Conservation (phyloP, 2,329 filamentous ascomycete species). For the Neofusicoccum ribis region DNA sequence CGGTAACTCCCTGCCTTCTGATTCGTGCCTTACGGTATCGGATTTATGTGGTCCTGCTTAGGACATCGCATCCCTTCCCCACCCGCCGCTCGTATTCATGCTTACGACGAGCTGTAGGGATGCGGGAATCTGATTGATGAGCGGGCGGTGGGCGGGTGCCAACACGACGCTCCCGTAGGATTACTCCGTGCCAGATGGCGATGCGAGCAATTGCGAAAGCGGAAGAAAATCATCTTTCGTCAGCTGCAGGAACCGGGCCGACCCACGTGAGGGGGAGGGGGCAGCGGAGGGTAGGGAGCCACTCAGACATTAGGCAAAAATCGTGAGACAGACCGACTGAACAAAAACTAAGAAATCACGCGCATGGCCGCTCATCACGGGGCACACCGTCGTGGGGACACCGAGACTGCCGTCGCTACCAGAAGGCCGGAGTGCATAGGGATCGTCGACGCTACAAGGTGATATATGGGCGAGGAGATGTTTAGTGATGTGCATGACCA, state of each 20-base stretch:
- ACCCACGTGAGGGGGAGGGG: neutral
- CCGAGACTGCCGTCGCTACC: neutral
- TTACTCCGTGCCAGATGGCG: no score
- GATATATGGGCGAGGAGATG: neutral
- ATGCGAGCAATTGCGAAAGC: neutral
- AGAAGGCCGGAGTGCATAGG: neutral
- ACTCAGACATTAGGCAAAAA: conserved; percentile 1
- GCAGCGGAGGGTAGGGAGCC: neutral
- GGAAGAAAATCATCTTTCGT: neutral
- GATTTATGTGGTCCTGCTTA: neutral
- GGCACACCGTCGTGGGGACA: neutral
- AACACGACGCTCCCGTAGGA: neutral
- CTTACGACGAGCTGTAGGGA: neutral
- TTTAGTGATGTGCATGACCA: neutral
- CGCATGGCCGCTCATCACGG: neutral
- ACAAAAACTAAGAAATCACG: neutral
- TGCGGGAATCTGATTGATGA: neutral
- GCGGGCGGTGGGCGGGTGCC: neutral
- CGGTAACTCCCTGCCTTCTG: neutral
- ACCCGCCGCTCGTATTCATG: neutral
- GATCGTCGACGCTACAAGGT: no score
- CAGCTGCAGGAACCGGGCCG: conserved; percentile 9
- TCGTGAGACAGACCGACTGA: neutral
- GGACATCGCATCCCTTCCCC: neutral
- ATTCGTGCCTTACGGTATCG: neutral